phyloP scores from a whole-genome alignment of 352 stramenopile species.

The Aphanomyces astaci region DNA sequence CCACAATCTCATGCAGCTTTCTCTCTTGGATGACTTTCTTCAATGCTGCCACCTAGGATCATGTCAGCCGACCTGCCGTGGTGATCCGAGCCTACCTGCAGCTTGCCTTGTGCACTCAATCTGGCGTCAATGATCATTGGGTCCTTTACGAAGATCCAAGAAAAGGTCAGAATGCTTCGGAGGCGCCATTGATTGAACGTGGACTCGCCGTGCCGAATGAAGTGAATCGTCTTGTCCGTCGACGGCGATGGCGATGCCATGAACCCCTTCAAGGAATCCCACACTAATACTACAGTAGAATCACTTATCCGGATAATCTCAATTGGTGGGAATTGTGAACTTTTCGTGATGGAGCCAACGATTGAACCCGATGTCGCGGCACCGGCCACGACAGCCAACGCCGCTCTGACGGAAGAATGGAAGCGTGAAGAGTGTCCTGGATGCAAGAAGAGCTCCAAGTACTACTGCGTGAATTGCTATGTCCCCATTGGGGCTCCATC shows the following conservation, averaged over 20 bases:
- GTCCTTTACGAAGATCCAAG: conserved; percentile 76
- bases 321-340: background rate
- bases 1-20: conserved; percentile 16
- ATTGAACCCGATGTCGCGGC: background rate
- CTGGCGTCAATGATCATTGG: conserved; percentile 79
- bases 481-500: conserved; percentile 50
- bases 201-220: conserved; percentile 81
- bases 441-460: conserved; percentile 80
- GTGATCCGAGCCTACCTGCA: no score
- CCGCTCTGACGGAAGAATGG: conserved; percentile 30
- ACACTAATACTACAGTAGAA: background rate
- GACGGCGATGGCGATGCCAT: background rate
- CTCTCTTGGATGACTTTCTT: conserved; percentile 41
- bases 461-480: conserved; percentile 73
- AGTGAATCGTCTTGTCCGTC: conserved; percentile 63
- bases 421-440: conserved; percentile 43
- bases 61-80: no score
- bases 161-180: conserved; percentile 70
- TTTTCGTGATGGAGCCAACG: background rate
- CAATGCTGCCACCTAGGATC: conserved; percentile 31
- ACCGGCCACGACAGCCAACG: background rate
- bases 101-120: conserved; percentile 58
- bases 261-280: background rate
- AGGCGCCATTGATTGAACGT: conserved; percentile 84
- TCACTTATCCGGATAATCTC: background rate